Conservation (phyloP, 805 yeast genomes). For the Pichia pseudocactophila region DNA sequence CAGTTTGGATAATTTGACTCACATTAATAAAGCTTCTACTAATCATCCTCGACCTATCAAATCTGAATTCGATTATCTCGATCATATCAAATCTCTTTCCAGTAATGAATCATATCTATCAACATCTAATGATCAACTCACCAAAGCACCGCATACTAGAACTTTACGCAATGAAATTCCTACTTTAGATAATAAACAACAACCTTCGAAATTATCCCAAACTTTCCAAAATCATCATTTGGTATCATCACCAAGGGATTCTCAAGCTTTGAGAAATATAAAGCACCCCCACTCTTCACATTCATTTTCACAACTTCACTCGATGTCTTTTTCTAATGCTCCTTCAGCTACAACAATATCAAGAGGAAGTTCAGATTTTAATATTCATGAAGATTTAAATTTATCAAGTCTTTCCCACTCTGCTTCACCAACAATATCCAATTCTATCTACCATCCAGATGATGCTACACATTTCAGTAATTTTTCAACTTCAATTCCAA, state of each 20-base stretch:
- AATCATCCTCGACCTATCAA: background rate
- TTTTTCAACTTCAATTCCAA: too few species aligned
- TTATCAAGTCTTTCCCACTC: slow-evolving; percentile 10
- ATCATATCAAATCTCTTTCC: slow-evolving; percentile 14
- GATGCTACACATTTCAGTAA: too few species aligned
- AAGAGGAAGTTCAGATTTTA: background rate
- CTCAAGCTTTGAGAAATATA: background rate
- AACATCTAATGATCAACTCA: background rate
- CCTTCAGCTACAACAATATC: background rate
- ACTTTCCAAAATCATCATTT: slow-evolving; percentile 14
- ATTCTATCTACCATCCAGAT: background rate
- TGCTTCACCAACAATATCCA: slow-evolving; percentile 4
- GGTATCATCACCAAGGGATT: slow-evolving; percentile 2
- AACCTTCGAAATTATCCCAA: slow-evolving; percentile 23
- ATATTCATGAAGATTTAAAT: slow-evolving; percentile 11
- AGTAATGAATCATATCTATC: slow-evolving; percentile 10
- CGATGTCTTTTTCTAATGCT: background rate
- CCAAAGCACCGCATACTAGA: slow-evolving; percentile 1
- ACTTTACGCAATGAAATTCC: slow-evolving; percentile 19
- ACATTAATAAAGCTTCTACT: too few species aligned
- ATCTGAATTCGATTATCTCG: slow-evolving; percentile 9
- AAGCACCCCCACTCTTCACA: slow-evolving; percentile 1
- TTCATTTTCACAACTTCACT: background rate
- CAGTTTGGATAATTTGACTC: slow-evolving; percentile 22
- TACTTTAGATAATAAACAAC: slow-evolving; percentile 17